Evolutionary conservation across 805 yeast species (phyloP), one percentile per base, ranked within the genome.

Genomic region (Ascoidea rubescens): DNA sequence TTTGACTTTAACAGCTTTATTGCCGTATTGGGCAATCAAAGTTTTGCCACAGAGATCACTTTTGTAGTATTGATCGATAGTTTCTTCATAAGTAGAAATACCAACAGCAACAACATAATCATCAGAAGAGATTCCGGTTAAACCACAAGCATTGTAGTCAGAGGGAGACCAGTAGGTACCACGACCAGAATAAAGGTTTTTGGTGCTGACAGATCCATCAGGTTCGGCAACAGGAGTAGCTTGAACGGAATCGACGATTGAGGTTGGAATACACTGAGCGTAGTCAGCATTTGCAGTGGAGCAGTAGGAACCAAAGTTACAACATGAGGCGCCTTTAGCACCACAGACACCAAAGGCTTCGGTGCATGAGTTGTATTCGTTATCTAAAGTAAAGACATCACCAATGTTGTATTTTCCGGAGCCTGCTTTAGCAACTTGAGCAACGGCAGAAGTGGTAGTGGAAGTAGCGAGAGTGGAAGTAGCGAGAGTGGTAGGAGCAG

Each of bases 1-100:
- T 42, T 70, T 72, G 46, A 77, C 81, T 33, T 63, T 67, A 47
- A 76, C 78, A 17, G 76, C 67, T 46, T 73, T 75, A 32, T 75
- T 76, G 51, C 65, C 61, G 59, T 72, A 75, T 54, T 51, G 59
- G 5, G 75, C 79, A 51, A 64, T 68, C 57, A 77, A 74, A 53
- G 66, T 64, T 58, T 67, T 71, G 33, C 80, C 81, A 62, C 82
- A 77, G 58, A 71, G 69, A 33, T 71, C 62, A 5, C 69, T 65
- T 33, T 33, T 33, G 10, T 33, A 6, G 10, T 33, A 33, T 7
- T 7, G 10, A 33, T 33, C 42, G 6, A 10, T 33, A 33, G 6
- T 33, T 33, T 33, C 42, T 33, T 33, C 42, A 33, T 33, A 33
- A 33, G 6, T 7, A 33, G 6, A 6, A 33, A 33, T 33, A 33